Evolutionary conservation across 2,329 filamentous ascomycete genomes (phyloP).

Genomic region (Thielaviopsis punctulata): DNA sequence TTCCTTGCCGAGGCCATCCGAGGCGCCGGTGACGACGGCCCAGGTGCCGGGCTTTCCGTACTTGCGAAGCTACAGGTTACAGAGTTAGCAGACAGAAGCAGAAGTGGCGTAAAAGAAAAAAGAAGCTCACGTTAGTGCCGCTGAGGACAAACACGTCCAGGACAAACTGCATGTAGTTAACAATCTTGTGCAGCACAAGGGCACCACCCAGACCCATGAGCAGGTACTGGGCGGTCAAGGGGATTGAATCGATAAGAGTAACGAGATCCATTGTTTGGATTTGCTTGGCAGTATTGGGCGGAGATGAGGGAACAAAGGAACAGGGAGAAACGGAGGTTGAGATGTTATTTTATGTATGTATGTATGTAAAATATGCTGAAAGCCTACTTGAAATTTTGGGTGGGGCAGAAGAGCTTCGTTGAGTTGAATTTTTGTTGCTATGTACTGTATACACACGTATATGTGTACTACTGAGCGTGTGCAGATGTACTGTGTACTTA

Average conservation of each 20-base stretch:
- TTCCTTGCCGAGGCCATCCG: conserved; percentile 93
- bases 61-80: conserved; percentile 49
- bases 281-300: background rate
- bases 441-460: no score
- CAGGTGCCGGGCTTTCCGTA: conserved; percentile 87
- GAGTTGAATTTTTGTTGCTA: no score
- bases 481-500: no score
- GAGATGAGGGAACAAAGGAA: background rate
- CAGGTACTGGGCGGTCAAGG: conserved; percentile 10
- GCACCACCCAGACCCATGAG: conserved; percentile 41
- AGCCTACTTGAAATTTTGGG: no score
- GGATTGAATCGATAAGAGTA: background rate
- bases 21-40: conserved; percentile 88
- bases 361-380: no score
- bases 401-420: no score
- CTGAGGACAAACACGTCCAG: conserved; percentile 51
- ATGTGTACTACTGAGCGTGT: no score
- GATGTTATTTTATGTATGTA: no score
- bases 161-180: conserved; percentile 43
- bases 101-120: background rate
- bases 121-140: conserved; percentile 40
- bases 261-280: background rate
- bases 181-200: conserved; percentile 35
- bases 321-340: no score
- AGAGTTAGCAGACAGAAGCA: background rate